Percentiles rank a stretch among this genome's conserved stretches.
Evolutionary conservation across 1,139 yeast species (phyloP).

Genomic region (Sugiyamaella neomexicana): DNA sequence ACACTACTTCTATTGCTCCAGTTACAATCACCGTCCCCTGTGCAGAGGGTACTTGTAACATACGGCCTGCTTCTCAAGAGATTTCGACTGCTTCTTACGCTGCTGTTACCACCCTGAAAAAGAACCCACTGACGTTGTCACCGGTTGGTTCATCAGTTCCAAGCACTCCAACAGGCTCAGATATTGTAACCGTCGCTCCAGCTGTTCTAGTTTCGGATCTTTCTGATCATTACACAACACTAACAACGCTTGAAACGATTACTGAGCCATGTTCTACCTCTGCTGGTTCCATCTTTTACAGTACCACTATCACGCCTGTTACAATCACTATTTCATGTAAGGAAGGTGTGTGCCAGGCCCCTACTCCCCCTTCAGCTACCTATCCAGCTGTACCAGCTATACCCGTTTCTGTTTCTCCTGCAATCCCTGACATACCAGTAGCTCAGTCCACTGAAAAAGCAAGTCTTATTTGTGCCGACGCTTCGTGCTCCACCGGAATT

Average conservation of each 20-base stretch:
- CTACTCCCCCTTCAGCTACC: too few relatives aligned
- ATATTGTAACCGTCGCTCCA: neutral
- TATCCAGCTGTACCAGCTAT: too few relatives aligned
- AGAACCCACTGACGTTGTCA: too few relatives aligned
- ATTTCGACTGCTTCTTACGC: neutral
- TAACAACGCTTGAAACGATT: neutral
- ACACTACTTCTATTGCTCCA: slow-evolving; percentile 7
- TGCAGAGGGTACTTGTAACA: neutral
- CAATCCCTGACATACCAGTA: neutral
- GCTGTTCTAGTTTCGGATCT: neutral
- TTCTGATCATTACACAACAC: neutral
- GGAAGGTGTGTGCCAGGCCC: neutral
- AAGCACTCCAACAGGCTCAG: neutral
- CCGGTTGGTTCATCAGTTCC: neutral
- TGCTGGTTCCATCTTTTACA: neutral
- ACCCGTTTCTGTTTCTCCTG: neutral
- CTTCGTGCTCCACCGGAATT: neutral
- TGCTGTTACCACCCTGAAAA: neutral
- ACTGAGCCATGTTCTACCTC: slow-evolving; percentile 15
- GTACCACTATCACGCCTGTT: neutral
- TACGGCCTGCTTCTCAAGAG: neutral
- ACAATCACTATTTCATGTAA: slow-evolving; percentile 3
- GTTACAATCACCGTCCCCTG: slow-evolving; percentile 11
- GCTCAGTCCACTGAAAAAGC: too few relatives aligned
- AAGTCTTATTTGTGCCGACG: neutral